A percentile compares a stretch with the other conserved stretches of the same genome.
These are phyloP conservation scores for Hypoxylon sp. DNA, from an alignment of 2,329 filamentous ascomycete species.

Conservation along the genomic window DNA sequence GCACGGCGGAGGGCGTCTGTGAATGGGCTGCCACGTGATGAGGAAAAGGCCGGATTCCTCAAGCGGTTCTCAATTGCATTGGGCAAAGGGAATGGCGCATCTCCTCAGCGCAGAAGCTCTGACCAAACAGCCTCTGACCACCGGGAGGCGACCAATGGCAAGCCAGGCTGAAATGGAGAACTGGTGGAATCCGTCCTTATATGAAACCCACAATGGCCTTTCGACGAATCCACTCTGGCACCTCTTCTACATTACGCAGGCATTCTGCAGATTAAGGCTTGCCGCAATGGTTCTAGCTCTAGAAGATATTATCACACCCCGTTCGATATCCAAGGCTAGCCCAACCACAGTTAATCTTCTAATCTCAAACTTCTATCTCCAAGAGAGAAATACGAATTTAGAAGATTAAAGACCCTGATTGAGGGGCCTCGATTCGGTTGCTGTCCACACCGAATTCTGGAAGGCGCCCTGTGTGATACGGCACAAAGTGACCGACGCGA, in stretches of 20 bases:
- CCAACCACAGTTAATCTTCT: background rate
- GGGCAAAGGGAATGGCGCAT: conserved; percentile 34
- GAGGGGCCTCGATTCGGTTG: background rate
- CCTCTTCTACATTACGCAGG: background rate
- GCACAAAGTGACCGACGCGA: background rate
- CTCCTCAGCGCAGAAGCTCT: conserved; percentile 38
- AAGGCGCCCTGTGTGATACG: background rate
- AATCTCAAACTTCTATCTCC: background rate
- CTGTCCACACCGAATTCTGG: background rate
- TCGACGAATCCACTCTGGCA: background rate
- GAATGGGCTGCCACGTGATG: conserved; percentile 23
- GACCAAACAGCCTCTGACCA: conserved; percentile 43
- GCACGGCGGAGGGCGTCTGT: conserved; percentile 45
- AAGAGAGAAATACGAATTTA: background rate
- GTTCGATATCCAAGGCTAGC: background rate
- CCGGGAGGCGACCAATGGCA: conserved; percentile 40
- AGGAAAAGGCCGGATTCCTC: conserved; percentile 42
- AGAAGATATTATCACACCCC: no score
- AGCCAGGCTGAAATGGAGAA: conserved; percentile 23
- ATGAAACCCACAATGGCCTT: background rate
- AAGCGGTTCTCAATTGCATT: conserved; percentile 46
- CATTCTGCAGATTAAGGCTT: background rate
- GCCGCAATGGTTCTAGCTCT: background rate
- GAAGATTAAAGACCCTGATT: background rate
- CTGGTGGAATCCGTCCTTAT: background rate